These are phyloP conservation scores for Entrophospora sp. DNA, from an alignment of 192 early-diverging fungal genomes.

Conservation along the genomic window DNA sequence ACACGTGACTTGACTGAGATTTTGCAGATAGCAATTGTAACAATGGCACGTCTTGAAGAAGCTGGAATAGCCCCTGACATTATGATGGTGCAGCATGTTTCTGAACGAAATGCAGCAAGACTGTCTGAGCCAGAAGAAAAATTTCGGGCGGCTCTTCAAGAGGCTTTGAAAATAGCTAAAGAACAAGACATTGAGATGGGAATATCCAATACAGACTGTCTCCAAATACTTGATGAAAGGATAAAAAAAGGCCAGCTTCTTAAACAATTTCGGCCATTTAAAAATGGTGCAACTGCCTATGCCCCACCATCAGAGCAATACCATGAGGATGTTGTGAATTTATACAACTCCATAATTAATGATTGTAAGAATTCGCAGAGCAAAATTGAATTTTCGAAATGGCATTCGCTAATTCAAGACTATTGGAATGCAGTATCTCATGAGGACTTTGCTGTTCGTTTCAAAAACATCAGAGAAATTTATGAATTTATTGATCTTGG, in stretches of 20 bases:
- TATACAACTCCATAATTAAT: constrained; percentile 6
- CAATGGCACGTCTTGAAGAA: not conserved
- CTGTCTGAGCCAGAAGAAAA: not conserved
- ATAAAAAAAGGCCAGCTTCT: constrained; percentile 15
- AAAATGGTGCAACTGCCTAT: constrained; percentile 15
- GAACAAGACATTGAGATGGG: not conserved
- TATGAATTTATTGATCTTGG: constrained; percentile 15
- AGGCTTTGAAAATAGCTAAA: not conserved
- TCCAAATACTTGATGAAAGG: not conserved
- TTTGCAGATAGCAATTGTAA: not conserved
- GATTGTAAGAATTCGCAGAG: constrained; percentile 8
- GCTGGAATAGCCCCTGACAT: not conserved
- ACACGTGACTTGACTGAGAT: not conserved
- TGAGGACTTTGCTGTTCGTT: constrained; percentile 6
- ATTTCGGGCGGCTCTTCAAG: constrained; percentile 2
- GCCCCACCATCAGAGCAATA: constrained; percentile 17
- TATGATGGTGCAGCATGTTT: not conserved
- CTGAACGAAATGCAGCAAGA: not conserved
- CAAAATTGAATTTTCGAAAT: not conserved
- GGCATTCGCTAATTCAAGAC: constrained; percentile 7
- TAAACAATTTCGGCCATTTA: constrained; percentile 17
- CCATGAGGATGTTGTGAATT: constrained; percentile 13
- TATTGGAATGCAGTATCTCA: constrained; percentile 9
- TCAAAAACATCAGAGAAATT: constrained; percentile 16
- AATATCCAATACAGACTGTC: not conserved